phyloP scores from a whole-genome alignment of 2,329 filamentous ascomycete genomes.

The Ceratocystis cacaofunesta region DNA sequence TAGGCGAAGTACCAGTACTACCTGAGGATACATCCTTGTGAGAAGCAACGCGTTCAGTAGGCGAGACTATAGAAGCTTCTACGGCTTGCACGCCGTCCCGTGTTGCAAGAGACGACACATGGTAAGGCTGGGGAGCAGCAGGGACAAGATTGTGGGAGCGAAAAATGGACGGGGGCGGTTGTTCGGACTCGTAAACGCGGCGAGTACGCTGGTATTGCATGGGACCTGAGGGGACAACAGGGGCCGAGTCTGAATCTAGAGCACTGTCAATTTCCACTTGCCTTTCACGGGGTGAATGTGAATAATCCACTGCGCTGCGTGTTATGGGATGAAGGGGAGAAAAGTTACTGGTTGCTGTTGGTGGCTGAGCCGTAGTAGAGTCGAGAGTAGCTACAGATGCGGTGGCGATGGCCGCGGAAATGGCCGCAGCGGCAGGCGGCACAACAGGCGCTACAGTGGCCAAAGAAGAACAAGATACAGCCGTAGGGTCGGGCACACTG shows the following conservation, averaged over 20 bases:
- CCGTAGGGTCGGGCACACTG: not conserved
- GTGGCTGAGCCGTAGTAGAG: conserved; percentile 9
- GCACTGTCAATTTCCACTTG: conserved; percentile 15
- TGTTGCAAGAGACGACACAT: conserved; percentile 43
- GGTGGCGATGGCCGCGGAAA: not conserved
- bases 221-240: not conserved
- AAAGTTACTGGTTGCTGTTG: conserved; percentile 15
- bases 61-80: conserved; percentile 7
- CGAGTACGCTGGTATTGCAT: conserved; percentile 9
- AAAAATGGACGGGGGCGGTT: conserved; percentile 44
- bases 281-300: not conserved
- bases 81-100: conserved; percentile 6
- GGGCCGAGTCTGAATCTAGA: not conserved
- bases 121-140: conserved; percentile 59
- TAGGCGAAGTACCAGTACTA: conserved; percentile 9
- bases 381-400: conserved; percentile 8
- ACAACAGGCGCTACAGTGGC: not conserved
- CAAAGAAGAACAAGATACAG: too few species aligned
- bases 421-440: not conserved
- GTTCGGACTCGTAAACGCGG: conserved; percentile 10
- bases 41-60: conserved; percentile 22
- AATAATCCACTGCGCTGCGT: not conserved
- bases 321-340: conserved; percentile 9
- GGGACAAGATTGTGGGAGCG: conserved; percentile 60
- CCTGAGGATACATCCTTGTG: conserved; percentile 6